Percentiles rank a stretch among this genome's conserved stretches.
Conservation (phyloP, 345 rosid species). For the Eucalyptus pauciflora region DNA sequence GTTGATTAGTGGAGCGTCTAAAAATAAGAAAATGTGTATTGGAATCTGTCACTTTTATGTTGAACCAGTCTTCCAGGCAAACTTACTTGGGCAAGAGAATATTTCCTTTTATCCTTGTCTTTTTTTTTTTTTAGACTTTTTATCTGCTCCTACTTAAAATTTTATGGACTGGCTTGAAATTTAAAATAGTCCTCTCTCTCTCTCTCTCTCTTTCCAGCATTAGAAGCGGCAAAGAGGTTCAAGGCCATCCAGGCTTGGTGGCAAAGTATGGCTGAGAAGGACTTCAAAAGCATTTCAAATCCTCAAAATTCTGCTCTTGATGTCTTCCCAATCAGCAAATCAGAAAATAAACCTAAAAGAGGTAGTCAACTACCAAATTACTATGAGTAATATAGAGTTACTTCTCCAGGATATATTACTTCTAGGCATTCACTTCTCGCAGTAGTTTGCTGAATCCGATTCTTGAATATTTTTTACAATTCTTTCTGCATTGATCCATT, state of each 20-base stretch:
- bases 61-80: not conserved
- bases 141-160: not conserved
- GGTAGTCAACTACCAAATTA: slow-evolving; percentile 20
- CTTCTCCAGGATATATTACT: not conserved
- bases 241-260: slow-evolving; percentile 88
- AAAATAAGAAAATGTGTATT: not conserved
- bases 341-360: slow-evolving; percentile 10
- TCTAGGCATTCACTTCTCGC: not conserved
- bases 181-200: not conserved
- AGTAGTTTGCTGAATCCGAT: not conserved
- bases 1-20: not conserved
- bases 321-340: slow-evolving; percentile 10
- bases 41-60: not conserved
- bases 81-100: not conserved
- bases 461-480: not conserved
- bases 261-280: slow-evolving; percentile 72
- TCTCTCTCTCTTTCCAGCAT: not conserved
- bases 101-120: not conserved
- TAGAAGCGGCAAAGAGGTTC: slow-evolving; percentile 67
- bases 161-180: not conserved
- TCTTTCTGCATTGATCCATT: not conserved
- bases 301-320: slow-evolving; percentile 13
- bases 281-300: slow-evolving; percentile 19
- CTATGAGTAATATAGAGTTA: not conserved
- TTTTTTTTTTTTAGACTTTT: not conserved